These are phyloP conservation scores for Stachybotrys chartarum DNA, from an alignment of 2,329 filamentous ascomycete genomes.

Conservation along the genomic window DNA sequence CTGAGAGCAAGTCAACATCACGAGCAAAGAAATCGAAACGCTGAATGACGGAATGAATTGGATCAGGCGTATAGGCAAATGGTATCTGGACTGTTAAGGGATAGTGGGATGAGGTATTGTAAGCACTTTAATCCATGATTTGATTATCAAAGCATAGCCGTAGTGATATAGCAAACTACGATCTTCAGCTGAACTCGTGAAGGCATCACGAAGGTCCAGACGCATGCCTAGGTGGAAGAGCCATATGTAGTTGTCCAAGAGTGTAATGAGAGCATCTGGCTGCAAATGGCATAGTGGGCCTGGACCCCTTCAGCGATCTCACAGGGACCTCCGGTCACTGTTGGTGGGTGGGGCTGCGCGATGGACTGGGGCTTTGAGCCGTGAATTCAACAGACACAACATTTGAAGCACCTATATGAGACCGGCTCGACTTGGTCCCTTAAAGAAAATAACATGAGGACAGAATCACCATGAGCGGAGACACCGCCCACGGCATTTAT, in stretches of 20 bases:
- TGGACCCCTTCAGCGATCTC: too few species aligned
- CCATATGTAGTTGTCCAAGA: too few species aligned
- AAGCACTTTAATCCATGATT: neutral
- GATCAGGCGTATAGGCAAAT: neutral
- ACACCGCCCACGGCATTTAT: slow-evolving; percentile 33
- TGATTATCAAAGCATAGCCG: neutral
- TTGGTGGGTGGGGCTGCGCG: too few species aligned
- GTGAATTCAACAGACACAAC: neutral
- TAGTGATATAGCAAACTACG: too few species aligned
- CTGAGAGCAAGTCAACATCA: neutral
- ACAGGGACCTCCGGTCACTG: too few species aligned
- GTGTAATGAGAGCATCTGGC: too few species aligned
- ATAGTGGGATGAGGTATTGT: neutral
- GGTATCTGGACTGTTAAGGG: neutral
- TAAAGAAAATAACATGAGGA: neutral
- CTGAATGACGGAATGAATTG: neutral
- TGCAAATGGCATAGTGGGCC: too few species aligned
- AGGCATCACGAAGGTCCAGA: too few species aligned
- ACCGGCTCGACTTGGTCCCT: neutral
- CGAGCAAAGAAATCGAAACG: slow-evolving; percentile 4
- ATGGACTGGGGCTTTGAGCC: neutral
- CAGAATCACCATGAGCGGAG: slow-evolving; percentile 38
- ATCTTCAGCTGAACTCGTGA: too few species aligned
- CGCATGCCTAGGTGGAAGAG: too few species aligned
- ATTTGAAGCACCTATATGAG: slow-evolving; percentile 24